phyloP scores from a whole-genome alignment of 108 stramenopile species.

The Fistulifera solaris region DNA sequence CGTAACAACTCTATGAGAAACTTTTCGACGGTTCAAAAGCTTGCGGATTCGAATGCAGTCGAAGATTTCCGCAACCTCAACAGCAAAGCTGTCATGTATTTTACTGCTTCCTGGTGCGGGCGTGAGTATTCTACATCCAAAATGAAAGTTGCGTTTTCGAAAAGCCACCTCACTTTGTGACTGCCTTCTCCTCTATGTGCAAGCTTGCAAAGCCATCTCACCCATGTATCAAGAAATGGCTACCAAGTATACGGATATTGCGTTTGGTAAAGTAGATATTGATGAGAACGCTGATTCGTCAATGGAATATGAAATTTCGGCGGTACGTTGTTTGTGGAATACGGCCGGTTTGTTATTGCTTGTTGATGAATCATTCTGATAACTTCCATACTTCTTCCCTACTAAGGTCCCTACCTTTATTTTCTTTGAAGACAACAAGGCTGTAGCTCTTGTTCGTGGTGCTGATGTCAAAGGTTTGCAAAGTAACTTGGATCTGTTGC shows the following conservation, averaged over 20 bases:
- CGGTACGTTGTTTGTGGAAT: too few species aligned
- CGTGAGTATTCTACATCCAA: background rate
- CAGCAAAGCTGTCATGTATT: slow-evolving; percentile 59
- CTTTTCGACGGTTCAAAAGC: slow-evolving; percentile 31
- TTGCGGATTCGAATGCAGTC: slow-evolving; percentile 52
- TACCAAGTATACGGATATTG: slow-evolving; percentile 46
- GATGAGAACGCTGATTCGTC: slow-evolving; percentile 67
- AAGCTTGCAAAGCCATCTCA: slow-evolving; percentile 34
- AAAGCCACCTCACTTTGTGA: background rate
- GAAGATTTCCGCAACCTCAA: slow-evolving; percentile 59
- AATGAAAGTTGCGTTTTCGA: background rate
- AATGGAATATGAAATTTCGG: slow-evolving; percentile 48
- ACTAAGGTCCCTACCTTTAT: slow-evolving; percentile 65
- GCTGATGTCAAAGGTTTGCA: too few species aligned
- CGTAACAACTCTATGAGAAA: background rate
- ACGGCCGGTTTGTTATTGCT: too few species aligned
- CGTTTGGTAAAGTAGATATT: slow-evolving; percentile 75
- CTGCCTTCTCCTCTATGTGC: too few species aligned
- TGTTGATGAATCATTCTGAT: too few species aligned
- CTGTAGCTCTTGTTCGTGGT: too few species aligned
- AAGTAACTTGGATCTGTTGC: too few species aligned
- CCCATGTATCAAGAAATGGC: slow-evolving; percentile 61
- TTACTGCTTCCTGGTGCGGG: slow-evolving; percentile 32
- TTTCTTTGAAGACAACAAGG: slow-evolving; percentile 40
- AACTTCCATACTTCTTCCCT: too few species aligned